Base-by-base conservation (phyloP, 2,329 filamentous ascomycete species). In the Xylaria sp. region DNA sequence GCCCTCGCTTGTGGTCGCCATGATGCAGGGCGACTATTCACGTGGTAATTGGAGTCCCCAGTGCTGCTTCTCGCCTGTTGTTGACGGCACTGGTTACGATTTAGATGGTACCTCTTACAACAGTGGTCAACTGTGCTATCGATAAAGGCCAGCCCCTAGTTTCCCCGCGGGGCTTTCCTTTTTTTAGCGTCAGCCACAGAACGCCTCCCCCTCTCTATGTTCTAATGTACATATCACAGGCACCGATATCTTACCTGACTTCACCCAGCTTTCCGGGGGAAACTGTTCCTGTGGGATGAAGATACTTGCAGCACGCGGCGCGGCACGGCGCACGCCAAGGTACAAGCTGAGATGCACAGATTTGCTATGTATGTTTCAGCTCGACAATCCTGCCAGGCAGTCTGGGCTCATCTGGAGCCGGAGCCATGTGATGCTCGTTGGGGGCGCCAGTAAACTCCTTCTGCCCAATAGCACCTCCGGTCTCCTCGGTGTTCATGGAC, bases 1-100 rank as follows among this genome's bases (percentile, higher is more conserved):
- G 11, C 59, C 65, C 26, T 63, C 64, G 28, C 6, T n/a, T 40
- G 66, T 44, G 36, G 48, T 49, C 51, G 68, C 44, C 68, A 70
- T 71, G 42, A 15, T 42, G 33, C 20, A 40, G 10, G 31, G 31
- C 15, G 20, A 23, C 49, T 7, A 36, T 6, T 48, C 33, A 28
- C n/a, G 42, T 40, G 31, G 54, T 53, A 38, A 31, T 26, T 42
- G 26, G 28, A 11, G n/a, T 59, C 33, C 23, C 26, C 20, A 31
- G 26, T 13, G 38, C 20, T 58, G 36, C 28, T 67, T 48, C 17
- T 38, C 17, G 48, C 7, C 26, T 33, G 23, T 23, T 26, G 51
- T 56, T 9, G 33, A 13, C 4, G 10, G 31, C 13, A 15, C 23
- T 20, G 26, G 48, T 6, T 31, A 51, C 10, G 23, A 17, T 28